Base-by-base conservation (phyloP, 345 rosid genomes). In the Brassica juncea region DNA sequence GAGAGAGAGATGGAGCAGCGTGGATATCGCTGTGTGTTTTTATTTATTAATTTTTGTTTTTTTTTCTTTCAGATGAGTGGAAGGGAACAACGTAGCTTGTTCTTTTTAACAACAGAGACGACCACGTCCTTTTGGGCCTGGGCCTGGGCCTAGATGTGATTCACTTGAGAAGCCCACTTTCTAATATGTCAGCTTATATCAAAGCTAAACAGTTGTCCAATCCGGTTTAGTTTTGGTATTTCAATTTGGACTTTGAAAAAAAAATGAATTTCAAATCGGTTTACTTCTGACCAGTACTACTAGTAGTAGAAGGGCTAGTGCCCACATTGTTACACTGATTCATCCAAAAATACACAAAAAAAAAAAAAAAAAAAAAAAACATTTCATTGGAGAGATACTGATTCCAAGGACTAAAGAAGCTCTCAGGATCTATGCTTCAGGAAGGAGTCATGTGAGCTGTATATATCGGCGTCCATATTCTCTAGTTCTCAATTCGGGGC, bases 61-160 rank as follows among this genome's bases (percentile, higher is more conserved):
- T 1, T 2, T 49, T 62, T 15, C 70, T 11, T 49, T 35, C 66
- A 54, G 67, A 80, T 75, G 83, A 80, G 83, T 80, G 83, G 83
- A 75, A 75, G 76, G 16, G 77, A 80, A 66, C 83, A 70, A 69
- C 76, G 76, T 54, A 3, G 65, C 73, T 59, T 66, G 3, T 59
- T 6, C 16, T 14, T 52, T 52, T 52, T 5, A 52, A n/a, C 8
- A n/a, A 52, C 57, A 6, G 16, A 6, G 59, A 73, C 79, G 83
- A 69, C 72, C 59, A 70, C 77, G 76, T 75, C 73, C 25, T 57
- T 12, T 28, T 57, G 27, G 63, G 68, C 80, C 39, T 74, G 75
- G 63, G 68, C 80, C 39, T 74, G 75, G 59, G 68, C 76, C 71
- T n/a, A n/a, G 8, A 1, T n/a, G 21, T 52, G 7, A 14, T 47